These are phyloP conservation scores for Skeletonema tropicum DNA, from an alignment of 108 stramenopile genomes.

Conservation along the genomic window DNA sequence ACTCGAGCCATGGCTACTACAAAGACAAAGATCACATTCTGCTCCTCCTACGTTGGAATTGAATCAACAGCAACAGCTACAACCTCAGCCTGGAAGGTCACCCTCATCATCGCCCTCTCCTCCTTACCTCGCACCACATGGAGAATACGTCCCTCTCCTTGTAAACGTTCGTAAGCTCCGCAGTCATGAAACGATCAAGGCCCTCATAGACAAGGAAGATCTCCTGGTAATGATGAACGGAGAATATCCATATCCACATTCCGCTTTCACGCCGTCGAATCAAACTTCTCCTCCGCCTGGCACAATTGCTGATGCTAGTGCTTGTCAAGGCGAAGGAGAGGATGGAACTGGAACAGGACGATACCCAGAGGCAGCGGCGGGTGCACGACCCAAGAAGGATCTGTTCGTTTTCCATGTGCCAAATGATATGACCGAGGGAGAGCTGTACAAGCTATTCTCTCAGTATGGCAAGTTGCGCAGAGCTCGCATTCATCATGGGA, in stretches of 20 bases:
- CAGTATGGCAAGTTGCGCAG: neutral
- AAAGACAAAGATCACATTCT: too few relatives aligned
- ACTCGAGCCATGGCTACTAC: too few relatives aligned
- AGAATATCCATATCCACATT: too few relatives aligned
- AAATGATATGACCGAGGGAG: neutral
- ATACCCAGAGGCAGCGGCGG: neutral
- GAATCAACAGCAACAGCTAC: neutral
- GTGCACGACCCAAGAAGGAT: neutral
- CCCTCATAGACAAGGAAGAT: neutral
- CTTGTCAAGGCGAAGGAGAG: neutral
- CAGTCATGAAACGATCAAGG: neutral
- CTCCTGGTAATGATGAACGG: neutral
- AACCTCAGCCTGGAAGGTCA: neutral
- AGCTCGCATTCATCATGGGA: neutral
- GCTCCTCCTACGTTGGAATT: neutral
- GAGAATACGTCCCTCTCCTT: neutral
- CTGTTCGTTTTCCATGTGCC: neutral
- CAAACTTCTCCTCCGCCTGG: neutral
- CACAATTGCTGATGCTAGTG: neutral
- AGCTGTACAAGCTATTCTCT: neutral
- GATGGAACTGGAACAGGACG: neutral
- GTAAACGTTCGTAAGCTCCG: neutral
- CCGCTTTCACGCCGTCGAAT: neutral
- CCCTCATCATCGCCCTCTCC: neutral
- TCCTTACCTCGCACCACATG: neutral